Evolutionary conservation across 768 basidiomycete species (phyloP).

Genomic region (Hortiboletus campestris): DNA sequence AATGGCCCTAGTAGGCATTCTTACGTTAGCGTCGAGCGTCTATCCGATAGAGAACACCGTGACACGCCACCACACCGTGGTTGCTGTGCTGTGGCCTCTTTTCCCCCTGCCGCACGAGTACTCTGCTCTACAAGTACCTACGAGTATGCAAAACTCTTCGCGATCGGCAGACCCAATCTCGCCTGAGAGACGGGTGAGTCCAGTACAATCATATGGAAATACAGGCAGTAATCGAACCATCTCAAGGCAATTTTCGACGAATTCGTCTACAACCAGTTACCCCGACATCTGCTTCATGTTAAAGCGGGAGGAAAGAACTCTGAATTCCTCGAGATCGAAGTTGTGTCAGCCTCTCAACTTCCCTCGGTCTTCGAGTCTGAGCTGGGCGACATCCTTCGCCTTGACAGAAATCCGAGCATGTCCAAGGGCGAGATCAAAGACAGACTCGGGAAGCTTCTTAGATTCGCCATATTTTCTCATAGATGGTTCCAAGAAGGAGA

Average conservation of each 20-base stretch:
- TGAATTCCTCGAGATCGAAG: conserved; percentile 3
- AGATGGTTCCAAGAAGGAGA: conserved; percentile 14
- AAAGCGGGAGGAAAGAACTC: neutral
- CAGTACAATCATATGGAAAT: neutral
- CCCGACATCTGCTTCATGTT: conserved; percentile 8
- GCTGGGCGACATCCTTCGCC: neutral
- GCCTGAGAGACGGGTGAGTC: conserved; percentile 11
- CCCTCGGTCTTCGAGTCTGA: conserved; percentile 7
- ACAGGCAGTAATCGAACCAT: neutral
- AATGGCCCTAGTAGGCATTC: no score
- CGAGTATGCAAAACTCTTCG: neutral
- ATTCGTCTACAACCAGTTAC: conserved; percentile 11
- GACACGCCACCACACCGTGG: no score
- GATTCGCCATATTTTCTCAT: conserved; percentile 18
- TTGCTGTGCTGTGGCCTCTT: neutral
- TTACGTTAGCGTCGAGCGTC: no score
- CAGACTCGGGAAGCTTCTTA: conserved; percentile 1
- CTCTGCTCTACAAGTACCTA: neutral
- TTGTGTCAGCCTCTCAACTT: conserved; percentile 3
- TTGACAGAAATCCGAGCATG: neutral
- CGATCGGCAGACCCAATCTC: neutral
- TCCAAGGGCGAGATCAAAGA: neutral
- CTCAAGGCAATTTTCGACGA: conserved; percentile 13
- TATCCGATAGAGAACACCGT: neutral
- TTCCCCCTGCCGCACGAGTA: neutral